Base-by-base conservation (phyloP, 2,329 filamentous ascomycete species). In the Fusarium virguliforme region DNA sequence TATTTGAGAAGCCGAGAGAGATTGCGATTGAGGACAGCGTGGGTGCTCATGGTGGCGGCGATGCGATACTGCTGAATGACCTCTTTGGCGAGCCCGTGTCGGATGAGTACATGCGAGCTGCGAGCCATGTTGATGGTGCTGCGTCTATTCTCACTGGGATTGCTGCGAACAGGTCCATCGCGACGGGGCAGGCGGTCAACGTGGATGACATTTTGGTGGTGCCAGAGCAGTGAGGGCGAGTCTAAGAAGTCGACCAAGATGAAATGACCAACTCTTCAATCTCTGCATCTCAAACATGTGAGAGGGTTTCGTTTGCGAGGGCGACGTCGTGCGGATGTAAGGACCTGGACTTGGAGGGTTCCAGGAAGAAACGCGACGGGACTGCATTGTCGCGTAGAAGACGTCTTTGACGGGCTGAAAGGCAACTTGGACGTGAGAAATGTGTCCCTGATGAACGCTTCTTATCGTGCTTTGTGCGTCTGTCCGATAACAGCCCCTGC, bases 11-110 rank as follows among this genome's bases (percentile, higher is more conserved):
- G 76, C 88, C 89, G 0, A 76, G 81, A 15, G 86, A 88, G 71
- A 81, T 90, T 7, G 83, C 86, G 67, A 85, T 90, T 26, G 79
- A 81, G 0, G 83, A 85, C 4, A 84, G 84, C 8, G 78, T 82
- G 2, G 89, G 89, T 0, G 88, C 87, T 0, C 89, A 91, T 62
- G 89, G 89, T 1, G 89, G 89, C 3, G 88, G 89, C 1, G 89
- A 90, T 69, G 83, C 83, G 0, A 84, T 89, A 1, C 69, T 91
- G 57, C 73, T 91, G 34, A 83, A 86, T 34, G 88, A 90, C 70
- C 61, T 90, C 10, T 89, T 91, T 73, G 88, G 87, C 0, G 83
- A 85, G 67, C 81, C 83, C 0, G 82, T 83, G 2, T 81, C 83
- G 10, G 87, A 90, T 73, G 81, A 86, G 79, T 84, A 84, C 84